Evolutionary conservation across 2,329 filamentous ascomycete genomes (phyloP), one percentile per base, ranked within the genome.

Genomic region (Fusarium fujikuroi): DNA sequence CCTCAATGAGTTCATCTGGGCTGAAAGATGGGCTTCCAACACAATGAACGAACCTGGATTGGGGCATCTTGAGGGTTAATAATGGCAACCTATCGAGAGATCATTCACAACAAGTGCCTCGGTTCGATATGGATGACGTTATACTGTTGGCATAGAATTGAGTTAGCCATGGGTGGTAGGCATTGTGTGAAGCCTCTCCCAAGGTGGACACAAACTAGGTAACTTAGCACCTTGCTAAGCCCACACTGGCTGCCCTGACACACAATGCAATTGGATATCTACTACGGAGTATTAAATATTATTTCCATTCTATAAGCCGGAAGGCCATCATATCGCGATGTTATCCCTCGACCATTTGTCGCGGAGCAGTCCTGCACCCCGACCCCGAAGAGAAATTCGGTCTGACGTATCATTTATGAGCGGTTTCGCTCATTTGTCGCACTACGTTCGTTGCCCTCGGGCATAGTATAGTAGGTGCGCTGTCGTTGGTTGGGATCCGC

Each of bases 11-110:
- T 18, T 81, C 72, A 12, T 81, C 78, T 6, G 86, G 86, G 40
- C 82, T 80, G 74, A 88, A 87, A 39, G 79, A 73, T 32, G 83
- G 79, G 53, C 81, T 85, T 61, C 85, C 86, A 52, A 85, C 81
- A 77, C 86, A 88, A 74, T 83, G 80, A 18, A 75, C 73, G 56
- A 82, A 80, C 42, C 69, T 79, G 25, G 73, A 66, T 43, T 65
- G 78, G 56, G 79, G 73, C 80, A 82, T 82, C 57, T 59, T 56
- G 53, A 47, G 25, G 21, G 46, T 36, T 46, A 56, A 49, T 19
- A 56, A 53, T 39, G 60, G 37, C 16, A 59, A 60, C 43, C 19
- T n/a, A 21, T 23, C 23, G 19, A 34, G 49, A 50, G 42, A 23
- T 47, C 21, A 64, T 40, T 62, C 50, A 44, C 56, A 47, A 67